phyloP scores from a whole-genome alignment of 1,284 basidiomycete genomes.

The Ganoderma lucidum region DNA sequence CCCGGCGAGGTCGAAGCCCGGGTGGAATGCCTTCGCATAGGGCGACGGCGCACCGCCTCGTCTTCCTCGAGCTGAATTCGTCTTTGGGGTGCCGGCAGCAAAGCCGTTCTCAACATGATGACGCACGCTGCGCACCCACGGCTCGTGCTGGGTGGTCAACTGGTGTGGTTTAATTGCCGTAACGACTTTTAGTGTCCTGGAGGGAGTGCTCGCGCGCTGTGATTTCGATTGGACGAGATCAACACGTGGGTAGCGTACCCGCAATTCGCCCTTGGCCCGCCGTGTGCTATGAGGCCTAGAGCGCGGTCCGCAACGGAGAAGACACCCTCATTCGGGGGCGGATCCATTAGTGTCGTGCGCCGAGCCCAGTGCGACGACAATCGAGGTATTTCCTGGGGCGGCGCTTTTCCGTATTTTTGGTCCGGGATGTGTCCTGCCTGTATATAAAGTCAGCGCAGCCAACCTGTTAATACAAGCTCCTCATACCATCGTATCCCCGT shows the following conservation, averaged over 20 bases:
- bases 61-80: background rate
- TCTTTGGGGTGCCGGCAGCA: background rate
- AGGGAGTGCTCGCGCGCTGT: background rate
- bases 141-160: background rate
- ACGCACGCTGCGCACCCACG: background rate
- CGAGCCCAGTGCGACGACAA: background rate
- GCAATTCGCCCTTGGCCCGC: constrained; percentile 14
- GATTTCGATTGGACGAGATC: constrained; percentile 20
- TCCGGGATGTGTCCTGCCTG: background rate
- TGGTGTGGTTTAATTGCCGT: background rate
- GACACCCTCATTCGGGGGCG: constrained; percentile 25
- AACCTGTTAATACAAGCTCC: background rate
- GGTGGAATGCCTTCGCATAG: background rate
- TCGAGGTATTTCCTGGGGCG: background rate
- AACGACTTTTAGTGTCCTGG: constrained; percentile 1
- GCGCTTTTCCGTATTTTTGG: constrained; percentile 10
- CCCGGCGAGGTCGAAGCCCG: constrained; percentile 1
- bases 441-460: background rate
- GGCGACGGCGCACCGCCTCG: constrained; percentile 1
- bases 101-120: background rate
- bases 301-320: constrained; percentile 16
- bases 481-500: background rate
- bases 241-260: constrained; percentile 26
- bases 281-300: constrained; percentile 16
- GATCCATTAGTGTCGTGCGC: constrained; percentile 20